Base-by-base conservation (phyloP, 352 stramenopile species). In the Pythium oligandrum region DNA sequence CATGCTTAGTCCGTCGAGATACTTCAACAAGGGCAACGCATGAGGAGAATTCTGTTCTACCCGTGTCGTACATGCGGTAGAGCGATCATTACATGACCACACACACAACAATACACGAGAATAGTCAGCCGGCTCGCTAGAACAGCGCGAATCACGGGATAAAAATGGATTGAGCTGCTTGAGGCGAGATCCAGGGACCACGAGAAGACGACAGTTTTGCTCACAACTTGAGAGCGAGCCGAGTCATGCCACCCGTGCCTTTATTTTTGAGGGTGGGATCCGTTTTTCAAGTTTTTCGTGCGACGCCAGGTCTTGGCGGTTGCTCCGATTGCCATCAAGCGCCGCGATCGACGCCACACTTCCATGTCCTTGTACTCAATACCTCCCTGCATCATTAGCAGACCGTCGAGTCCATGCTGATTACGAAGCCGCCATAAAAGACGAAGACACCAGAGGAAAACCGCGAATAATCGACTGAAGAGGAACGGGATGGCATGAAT, bases 401-500 rank as follows among this genome's bases (percentile, higher is more conserved):
- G 43, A 11, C 17, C 43, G 17, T 48, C 17, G 9, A 1, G 32
- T 6, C 17, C 36, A 34, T 17, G 37, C 1, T 31, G 4, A 11
- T 26, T 17, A 17, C 4, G 33, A 5, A 58, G 40, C 9, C 52
- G 42, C 52, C 43, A 50, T 2, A 58, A 26, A 9, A 51, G 36
- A 32, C 52, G 33, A 1, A 40, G 11, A 32, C 34, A 51, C 52
- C 52, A 58, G 43, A 31, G 39, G 31, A 51, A 45, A 26, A 43
- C 31, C 33, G 42, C 45, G n/a, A 51, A 8, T 30, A 58, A 46
- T 4, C 52, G 52, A 1, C 12, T 58, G 12, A 58, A 8, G 12
- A 58, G 35, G 12, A 58, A 43, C 1, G 52, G 42, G 3, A 58
- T 45, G 0, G 42, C 52, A 31, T n/a, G 10, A n/a, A 71, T n/a